Base-by-base conservation (phyloP, 192 early-diverging fungal genomes). In the Podila clonocystis region DNA sequence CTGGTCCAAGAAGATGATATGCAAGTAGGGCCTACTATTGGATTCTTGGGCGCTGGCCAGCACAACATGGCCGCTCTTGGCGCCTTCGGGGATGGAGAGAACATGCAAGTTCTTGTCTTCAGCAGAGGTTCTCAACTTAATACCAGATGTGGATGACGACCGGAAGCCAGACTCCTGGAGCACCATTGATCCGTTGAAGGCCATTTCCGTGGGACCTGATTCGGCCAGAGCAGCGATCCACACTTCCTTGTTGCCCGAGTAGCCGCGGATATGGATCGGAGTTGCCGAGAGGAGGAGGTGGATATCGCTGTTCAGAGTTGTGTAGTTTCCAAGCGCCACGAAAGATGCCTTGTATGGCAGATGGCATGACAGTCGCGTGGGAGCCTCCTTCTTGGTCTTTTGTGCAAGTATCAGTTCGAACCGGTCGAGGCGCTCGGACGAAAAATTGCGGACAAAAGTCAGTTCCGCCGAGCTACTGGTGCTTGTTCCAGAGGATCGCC, bases 401-500 rank as follows among this genome's bases (percentile, higher is more conserved):
- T 36, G 71, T 30, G 6, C 52, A 38, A 13, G 87, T 30, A 28
- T 63, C 1, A 92, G 58, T 26, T 87, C 84, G 74, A 87, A 88
- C 30, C 63, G 67, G 11, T 74, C 74, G 20, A 65, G 60, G 34
- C 84, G 77, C 22, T 82, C 49, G 5, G 82, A 50, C 50, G 80
- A 83, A 84, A 94, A 93, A 83, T 94, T 94, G 49, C 93, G 84
- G 24, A 92, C 71, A 73, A 94, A 93, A 12, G 84, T 88, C 63
- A 90, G 79, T 30, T 77, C 66, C 1, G 83, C 83, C 30, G 58
- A 65, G 2, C 84, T 79, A 50, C 75, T 67, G 24, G 52, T n/a
- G 3, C 68, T 50, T 12, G 73, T 28, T 17, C 29, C 57, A 13
- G 36, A 63, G 1, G 86, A 74, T 22, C 45, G 49, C 13, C 89